Evolutionary conservation across 257 asterid genomes (phyloP).

Genomic region (Penstemon barbatus): DNA sequence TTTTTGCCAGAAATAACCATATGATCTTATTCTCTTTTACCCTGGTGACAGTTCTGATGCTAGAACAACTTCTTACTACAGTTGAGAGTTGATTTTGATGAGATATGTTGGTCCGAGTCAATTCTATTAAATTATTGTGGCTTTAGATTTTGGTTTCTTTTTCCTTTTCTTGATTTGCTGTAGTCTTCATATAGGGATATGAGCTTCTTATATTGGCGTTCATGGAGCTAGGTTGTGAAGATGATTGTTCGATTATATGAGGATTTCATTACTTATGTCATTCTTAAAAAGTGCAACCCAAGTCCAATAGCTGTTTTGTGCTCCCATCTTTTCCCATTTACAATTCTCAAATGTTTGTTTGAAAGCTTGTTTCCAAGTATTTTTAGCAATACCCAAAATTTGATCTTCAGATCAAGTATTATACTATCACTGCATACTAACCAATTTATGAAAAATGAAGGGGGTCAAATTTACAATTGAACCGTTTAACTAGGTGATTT

Average conservation of each 20-base stretch:
- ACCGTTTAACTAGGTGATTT: conserved; percentile 10
- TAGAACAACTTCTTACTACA: neutral
- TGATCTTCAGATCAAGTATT: too few species aligned
- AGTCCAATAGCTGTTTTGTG: neutral
- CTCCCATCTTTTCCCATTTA: neutral
- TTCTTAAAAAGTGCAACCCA: neutral
- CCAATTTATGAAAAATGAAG: conserved; percentile 9
- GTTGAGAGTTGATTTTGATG: conserved; percentile 8
- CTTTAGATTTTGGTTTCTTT: neutral
- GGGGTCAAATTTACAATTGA: neutral
- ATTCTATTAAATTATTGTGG: neutral
- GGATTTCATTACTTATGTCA: neutral
- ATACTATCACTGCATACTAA: neutral
- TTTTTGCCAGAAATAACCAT: neutral
- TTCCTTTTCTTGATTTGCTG: neutral
- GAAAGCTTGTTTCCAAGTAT: neutral
- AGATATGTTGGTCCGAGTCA: neutral
- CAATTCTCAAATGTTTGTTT: neutral
- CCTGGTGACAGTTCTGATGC: neutral
- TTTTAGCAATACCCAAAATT: neutral
- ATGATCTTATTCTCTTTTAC: conserved; percentile 8
- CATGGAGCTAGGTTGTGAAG: too few species aligned
- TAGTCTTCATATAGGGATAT: conserved; percentile 3
- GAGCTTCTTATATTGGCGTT: conserved; percentile 5
- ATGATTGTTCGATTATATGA: neutral